These are phyloP conservation scores for Eucalyptus brandiana DNA, from an alignment of 345 rosid species.

Conservation along the genomic window DNA sequence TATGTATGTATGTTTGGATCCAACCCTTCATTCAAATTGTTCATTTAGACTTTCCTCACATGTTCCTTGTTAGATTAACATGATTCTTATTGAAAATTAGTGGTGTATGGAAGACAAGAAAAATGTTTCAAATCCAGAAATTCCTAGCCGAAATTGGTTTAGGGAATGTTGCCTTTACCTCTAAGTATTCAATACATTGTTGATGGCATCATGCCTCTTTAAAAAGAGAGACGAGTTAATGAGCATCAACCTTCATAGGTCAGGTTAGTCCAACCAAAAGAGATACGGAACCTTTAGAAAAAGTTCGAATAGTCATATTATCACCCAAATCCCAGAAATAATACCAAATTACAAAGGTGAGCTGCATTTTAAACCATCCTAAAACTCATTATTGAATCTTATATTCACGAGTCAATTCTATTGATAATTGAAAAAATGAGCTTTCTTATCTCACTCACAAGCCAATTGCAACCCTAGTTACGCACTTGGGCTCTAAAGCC, in stretches of 20 bases:
- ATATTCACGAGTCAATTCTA: background rate
- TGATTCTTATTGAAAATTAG: background rate
- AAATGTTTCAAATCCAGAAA: background rate
- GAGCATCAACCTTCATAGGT: background rate
- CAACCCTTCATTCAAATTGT: background rate
- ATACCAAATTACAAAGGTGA: background rate
- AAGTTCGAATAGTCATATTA: background rate
- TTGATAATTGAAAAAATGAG: background rate
- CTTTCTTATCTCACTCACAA: background rate
- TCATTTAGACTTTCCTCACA: background rate
- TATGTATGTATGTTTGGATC: background rate
- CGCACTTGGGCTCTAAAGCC: background rate
- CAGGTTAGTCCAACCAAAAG: background rate
- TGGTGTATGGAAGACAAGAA: background rate
- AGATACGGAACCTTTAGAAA: background rate
- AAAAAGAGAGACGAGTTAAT: background rate
- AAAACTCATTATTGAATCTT: background rate
- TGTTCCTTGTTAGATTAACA: background rate
- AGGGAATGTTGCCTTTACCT: background rate
- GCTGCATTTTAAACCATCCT: background rate
- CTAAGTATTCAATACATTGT: background rate
- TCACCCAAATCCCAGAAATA: background rate
- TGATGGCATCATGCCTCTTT: background rate
- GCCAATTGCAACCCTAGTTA: background rate
- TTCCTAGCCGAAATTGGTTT: background rate